These are phyloP conservation scores for Pisolithus thermaeus DNA, from an alignment of 1,284 basidiomycete species.

Conservation along the genomic window DNA sequence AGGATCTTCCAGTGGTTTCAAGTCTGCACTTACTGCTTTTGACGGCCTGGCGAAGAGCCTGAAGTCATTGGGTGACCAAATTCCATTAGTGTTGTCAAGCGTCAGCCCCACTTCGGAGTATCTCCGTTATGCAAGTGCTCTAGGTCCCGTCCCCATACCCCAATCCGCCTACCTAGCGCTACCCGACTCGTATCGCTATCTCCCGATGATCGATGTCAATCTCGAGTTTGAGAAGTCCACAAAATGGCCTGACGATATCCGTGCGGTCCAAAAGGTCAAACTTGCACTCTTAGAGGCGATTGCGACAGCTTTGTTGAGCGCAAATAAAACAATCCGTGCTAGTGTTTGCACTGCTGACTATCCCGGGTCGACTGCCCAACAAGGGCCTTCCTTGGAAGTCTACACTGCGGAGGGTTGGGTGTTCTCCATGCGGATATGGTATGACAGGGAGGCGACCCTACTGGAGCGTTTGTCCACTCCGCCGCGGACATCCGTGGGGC, in stretches of 20 bases:
- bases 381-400: constrained; percentile 74
- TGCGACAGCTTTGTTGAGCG: constrained; percentile 55
- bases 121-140: constrained; percentile 81
- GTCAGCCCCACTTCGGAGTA: constrained; percentile 70
- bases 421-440: constrained; percentile 80
- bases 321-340: constrained; percentile 48
- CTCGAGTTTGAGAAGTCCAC: constrained; percentile 89
- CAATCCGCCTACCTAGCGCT: constrained; percentile 43
- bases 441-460: constrained; percentile 81
- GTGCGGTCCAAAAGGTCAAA: constrained; percentile 92
- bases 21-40: constrained; percentile 74
- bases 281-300: constrained; percentile 86
- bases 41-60: constrained; percentile 76
- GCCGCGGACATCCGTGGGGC: constrained; percentile 24
- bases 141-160: constrained; percentile 59
- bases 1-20: constrained; percentile 61
- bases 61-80: constrained; percentile 69
- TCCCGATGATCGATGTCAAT: constrained; percentile 67
- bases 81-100: constrained; percentile 80
- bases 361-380: constrained; percentile 52
- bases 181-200: constrained; percentile 55
- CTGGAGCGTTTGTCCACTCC: constrained; percentile 63
- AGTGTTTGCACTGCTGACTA: constrained; percentile 53
- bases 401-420: constrained; percentile 82
- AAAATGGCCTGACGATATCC: constrained; percentile 93